Evolutionary conservation across 257 asterid genomes (phyloP), one percentile per base, ranked within the genome.

Genomic region (Anisodus acutangulus): DNA sequence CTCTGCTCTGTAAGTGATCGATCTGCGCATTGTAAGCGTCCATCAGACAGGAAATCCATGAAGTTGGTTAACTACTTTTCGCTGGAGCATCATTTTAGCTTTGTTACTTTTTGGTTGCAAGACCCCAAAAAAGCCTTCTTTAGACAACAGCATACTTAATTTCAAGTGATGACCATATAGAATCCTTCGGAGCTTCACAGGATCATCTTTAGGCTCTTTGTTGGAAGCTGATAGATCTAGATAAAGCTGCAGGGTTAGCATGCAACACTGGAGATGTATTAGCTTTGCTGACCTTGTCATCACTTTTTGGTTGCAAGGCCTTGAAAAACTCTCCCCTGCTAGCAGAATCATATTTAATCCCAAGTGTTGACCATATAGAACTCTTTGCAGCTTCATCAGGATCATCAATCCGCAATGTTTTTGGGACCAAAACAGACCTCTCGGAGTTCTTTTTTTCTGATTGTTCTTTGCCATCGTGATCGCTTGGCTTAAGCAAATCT

Each of bases 321-420:
- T 92, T 91, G 35, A 94, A 93, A 37, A 93, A 89, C 47, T 90
- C 92, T 82, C 90, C 90, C 71, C 92, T 88, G 55, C 83, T 84
- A 39, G 85, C 76, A 5, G 90, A 85, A 62, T 92, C 91, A 19
- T 88, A 87, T 88, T 95, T 88, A 76, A 95, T 94, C 84, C 99
- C 99, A 1, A 95, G 89, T 0, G 98, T 90, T 83, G 90, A 85
- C 99, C 97, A 95, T 90, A 94, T 94, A 2, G 97, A 93, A 81
- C 98, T 95, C 90, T 89, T 95, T 9, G 95, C 97, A 10, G 97
- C 97, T 86, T 95, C 99, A 72, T 91, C 95, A 5, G 97, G 98
- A 86, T 95, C 97, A 82, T 92, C 95, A 43, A 92, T 90, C 87
- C 99, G 89, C 94, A 94, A 89, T 2, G 94, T 92, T 82, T 93